phyloP scores from a whole-genome alignment of 208 protist genomes.

The Leishmania turanica region DNA sequence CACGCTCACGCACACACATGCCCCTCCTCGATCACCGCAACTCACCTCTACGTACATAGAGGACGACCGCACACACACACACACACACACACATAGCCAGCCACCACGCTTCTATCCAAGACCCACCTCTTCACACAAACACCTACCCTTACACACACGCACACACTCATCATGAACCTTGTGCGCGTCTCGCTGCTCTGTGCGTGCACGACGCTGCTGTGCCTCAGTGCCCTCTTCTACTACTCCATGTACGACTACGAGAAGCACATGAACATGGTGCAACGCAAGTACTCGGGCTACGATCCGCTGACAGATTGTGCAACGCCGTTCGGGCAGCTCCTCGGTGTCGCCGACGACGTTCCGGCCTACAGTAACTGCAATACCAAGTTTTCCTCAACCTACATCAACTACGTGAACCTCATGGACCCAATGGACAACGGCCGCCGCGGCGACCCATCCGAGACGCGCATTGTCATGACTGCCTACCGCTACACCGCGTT shows the following conservation, averaged over 20 bases:
- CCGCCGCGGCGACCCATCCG: slow-evolving; percentile 36
- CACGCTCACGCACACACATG: neutral
- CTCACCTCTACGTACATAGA: neutral
- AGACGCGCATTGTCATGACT: slow-evolving; percentile 38
- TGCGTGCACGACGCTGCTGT: slow-evolving; percentile 9
- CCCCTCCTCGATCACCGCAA: neutral
- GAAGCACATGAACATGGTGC: neutral
- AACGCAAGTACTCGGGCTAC: slow-evolving; percentile 19
- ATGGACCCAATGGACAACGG: slow-evolving; percentile 45
- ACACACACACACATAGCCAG: neutral
- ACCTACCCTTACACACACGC: neutral
- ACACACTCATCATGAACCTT: slow-evolving; percentile 10
- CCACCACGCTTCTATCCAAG: neutral
- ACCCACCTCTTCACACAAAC: neutral
- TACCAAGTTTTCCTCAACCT: slow-evolving; percentile 26
- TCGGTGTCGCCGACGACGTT: slow-evolving; percentile 55
- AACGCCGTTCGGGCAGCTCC: slow-evolving; percentile 46
- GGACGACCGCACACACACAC: neutral
- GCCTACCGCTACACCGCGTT: slow-evolving; percentile 39
- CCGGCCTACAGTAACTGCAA: slow-evolving; percentile 79
- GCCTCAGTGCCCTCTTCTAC: slow-evolving; percentile 24
- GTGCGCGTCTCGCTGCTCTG: slow-evolving; percentile 11
- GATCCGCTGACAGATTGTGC: slow-evolving; percentile 46
- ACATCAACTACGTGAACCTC: slow-evolving; percentile 37
- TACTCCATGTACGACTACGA: slow-evolving; percentile 23